phyloP scores from a whole-genome alignment of 1,284 basidiomycete species.

The Ganoderma meredithae region DNA sequence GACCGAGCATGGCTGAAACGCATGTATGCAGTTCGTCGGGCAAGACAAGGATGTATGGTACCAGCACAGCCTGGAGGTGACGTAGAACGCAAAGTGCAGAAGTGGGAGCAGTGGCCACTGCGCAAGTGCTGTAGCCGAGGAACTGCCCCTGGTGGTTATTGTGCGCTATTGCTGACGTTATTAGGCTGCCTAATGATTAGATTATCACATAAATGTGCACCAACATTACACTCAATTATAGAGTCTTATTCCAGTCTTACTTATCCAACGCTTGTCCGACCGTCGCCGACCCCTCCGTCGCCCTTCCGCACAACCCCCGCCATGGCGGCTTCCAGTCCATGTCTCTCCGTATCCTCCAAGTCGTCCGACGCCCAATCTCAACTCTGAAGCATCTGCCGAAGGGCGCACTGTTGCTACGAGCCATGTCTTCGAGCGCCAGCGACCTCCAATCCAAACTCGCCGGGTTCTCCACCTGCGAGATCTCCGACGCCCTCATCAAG shows the following conservation, averaged over 20 bases:
- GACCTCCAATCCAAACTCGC: conserved; percentile 45
- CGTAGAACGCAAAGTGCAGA: neutral
- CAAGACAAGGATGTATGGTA: conserved; percentile 1
- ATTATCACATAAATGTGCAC: conserved; percentile 1
- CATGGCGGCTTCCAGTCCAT: conserved; percentile 1
- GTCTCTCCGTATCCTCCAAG: conserved; percentile 11
- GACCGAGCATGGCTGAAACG: conserved; percentile 26
- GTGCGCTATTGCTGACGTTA: conserved; percentile 19
- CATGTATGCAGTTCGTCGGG: neutral
- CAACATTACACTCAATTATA: neutral
- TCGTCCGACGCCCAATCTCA: neutral
- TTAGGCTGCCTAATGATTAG: neutral
- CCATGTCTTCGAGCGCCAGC: conserved; percentile 31
- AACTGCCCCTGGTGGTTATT: conserved; percentile 3
- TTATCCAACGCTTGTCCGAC: conserved; percentile 8
- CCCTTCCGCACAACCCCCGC: conserved; percentile 5
- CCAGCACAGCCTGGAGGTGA: neutral
- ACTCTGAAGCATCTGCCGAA: neutral
- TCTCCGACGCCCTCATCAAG: conserved; percentile 93
- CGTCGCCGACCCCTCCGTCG: conserved; percentile 13
- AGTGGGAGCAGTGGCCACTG: neutral
- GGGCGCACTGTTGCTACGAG: conserved; percentile 13
- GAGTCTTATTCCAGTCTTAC: neutral
- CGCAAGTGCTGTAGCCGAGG: neutral
- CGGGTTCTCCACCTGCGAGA: conserved; percentile 77